Evolutionary conservation across 2,329 filamentous ascomycete genomes (phyloP).

Genomic region (Chaetomiaceae sp.): DNA sequence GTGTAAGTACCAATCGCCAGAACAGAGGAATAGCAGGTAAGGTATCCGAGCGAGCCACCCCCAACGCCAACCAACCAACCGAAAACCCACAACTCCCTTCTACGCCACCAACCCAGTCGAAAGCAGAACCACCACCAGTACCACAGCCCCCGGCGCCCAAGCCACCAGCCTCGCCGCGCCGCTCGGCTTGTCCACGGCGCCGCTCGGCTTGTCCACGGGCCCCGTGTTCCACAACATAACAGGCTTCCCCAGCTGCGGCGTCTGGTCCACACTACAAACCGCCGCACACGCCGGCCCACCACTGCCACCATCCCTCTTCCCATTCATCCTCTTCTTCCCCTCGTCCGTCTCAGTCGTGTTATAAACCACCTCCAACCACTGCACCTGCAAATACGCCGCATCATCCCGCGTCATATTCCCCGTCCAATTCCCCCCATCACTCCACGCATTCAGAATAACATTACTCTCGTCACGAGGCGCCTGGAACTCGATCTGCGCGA

Average conservation of each 20-base stretch:
- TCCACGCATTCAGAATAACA: constrained; percentile 57
- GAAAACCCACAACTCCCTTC: not conserved
- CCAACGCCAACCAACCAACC: not conserved
- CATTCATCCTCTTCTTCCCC: not conserved
- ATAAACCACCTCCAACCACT: constrained; percentile 60
- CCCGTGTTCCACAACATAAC: constrained; percentile 32
- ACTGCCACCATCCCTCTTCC: not conserved
- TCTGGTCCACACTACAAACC: constrained; percentile 35
- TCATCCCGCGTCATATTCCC: constrained; percentile 51
- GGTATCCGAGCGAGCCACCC: not conserved
- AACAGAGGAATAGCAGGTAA: not conserved
- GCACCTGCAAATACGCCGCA: constrained; percentile 52
- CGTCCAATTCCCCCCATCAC: constrained; percentile 55
- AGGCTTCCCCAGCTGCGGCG: constrained; percentile 34
- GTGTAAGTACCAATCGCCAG: too few species aligned
- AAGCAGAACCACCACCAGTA: not conserved
- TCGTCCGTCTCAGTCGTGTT: constrained; percentile 38
- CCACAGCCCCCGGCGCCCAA: constrained; percentile 5
- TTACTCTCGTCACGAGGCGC: constrained; percentile 48
- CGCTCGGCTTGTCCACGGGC: not conserved
- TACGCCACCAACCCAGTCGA: constrained; percentile 4
- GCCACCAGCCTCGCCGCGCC: not conserved
- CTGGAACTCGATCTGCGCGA: constrained; percentile 50
- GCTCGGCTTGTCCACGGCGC: not conserved
- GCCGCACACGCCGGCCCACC: constrained; percentile 22